These are phyloP conservation scores for Lactuca sativa DNA, from an alignment of 129 eudicot genomes.

Conservation along the genomic window DNA sequence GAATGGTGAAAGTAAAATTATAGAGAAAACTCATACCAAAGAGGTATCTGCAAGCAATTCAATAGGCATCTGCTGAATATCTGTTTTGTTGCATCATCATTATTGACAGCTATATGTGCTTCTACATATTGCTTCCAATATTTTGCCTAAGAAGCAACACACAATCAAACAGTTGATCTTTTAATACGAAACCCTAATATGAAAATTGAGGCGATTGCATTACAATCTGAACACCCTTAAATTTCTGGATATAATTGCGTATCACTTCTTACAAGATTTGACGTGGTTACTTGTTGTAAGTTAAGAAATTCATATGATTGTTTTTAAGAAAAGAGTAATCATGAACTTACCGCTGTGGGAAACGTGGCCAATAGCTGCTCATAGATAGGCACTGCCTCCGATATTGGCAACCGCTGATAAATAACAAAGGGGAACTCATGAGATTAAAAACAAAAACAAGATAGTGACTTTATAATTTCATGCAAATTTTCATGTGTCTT, in stretches of 20 bases:
- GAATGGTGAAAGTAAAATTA: not conserved
- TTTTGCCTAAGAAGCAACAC: conserved; percentile 58
- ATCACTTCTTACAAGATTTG: no score
- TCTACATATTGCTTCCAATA: conserved; percentile 99
- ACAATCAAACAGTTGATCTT: not conserved
- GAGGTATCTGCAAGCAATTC: conserved; percentile 85
- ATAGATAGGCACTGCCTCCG: conserved; percentile 77
- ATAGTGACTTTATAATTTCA: not conserved
- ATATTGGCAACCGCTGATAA: conserved; percentile 68
- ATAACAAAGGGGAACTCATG: not conserved
- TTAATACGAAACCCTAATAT: not conserved
- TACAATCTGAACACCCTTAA: no score
- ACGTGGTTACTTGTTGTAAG: no score
- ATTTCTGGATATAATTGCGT: no score
- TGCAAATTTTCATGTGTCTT: conserved; percentile 11
- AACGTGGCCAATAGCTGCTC: conserved; percentile 81
- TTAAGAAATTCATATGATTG: not conserved
- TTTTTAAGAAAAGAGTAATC: not conserved
- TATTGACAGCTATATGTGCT: conserved; percentile 85
- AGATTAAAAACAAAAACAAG: not conserved
- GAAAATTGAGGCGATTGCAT: not conserved
- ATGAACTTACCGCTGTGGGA: conserved; percentile 75
- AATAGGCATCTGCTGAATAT: conserved; percentile 92
- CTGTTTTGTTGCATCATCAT: conserved; percentile 88
- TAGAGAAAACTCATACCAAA: conserved; percentile 53